Evolutionary conservation across 2,329 filamentous ascomycete species (phyloP), one percentile per base, ranked within the genome.

Genomic region (Hypoxylon sp.): DNA sequence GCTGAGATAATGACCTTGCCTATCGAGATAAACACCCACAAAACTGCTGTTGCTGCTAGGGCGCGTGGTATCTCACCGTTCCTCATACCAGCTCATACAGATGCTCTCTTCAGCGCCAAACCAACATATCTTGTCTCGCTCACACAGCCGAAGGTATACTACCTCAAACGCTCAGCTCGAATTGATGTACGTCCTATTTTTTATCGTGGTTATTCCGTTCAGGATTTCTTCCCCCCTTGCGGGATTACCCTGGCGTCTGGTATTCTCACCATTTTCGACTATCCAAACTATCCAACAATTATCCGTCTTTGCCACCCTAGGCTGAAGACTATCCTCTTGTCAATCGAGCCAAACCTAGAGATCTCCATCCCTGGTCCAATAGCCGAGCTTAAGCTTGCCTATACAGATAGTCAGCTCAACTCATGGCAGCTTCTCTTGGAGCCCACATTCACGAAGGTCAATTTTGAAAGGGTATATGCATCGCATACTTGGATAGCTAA

Each of bases 161-260:
- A 32, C 30, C 15, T 32, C 13, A 9, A 17, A 16, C n/a, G 4
- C 16, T 34, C 15, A 19, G 30, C 13, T 4, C 7, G 4, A 27
- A 26, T 27, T 5, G 4, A 27, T 12, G n/a, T 34, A 9, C 3
- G n/a, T 11, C 12, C 21, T 19, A 5, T 35, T 2, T 5, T 12
- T n/a, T 5, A 34, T 5, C 3, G 27, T 11, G 44, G 27, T 7
- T 47, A 47, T 40, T 40, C 13, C 16, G 15, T 47, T 26, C 26
- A 9, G 9, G 44, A 47, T 20, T 47, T 40, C 20, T 40, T 40
- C 11, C 44, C 44, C 15, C 19, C 44, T 7, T 38, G 19, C 23
- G n/a, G 9, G 5, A 5, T 23, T 13, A 13, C 5, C 16, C n/a
- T 19, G 13, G 3, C 4, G 15, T 3, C n/a, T 5, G 8, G 12